These are phyloP conservation scores for Mrakia hoshinonis DNA, from an alignment of 768 basidiomycete species.

Conservation along the genomic window DNA sequence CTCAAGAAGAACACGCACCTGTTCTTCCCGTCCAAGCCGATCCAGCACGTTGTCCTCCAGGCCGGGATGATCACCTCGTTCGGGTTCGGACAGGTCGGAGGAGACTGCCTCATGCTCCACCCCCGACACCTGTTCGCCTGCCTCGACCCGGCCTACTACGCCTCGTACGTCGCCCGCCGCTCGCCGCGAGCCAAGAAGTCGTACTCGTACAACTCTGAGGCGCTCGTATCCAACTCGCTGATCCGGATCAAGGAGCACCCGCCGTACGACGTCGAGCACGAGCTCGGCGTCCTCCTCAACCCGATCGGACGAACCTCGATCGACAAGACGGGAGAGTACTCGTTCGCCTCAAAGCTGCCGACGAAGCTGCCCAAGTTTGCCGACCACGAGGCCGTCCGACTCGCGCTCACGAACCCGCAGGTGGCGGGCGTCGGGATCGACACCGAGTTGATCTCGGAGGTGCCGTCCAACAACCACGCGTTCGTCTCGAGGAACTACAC, in stretches of 20 bases:
- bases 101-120: conserved; percentile 75
- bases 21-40: conserved; percentile 95
- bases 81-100: conserved; percentile 50
- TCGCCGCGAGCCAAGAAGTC: conserved; percentile 51
- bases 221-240: conserved; percentile 87
- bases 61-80: conserved; percentile 42
- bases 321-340: conserved; percentile 77
- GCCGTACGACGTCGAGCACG: conserved; percentile 77
- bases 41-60: conserved; percentile 80
- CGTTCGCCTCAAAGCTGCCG: conserved; percentile 60
- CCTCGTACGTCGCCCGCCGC: conserved; percentile 57
- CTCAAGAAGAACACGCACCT: conserved; percentile 82
- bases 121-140: conserved; percentile 84
- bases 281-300: conserved; percentile 79
- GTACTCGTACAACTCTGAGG: conserved; percentile 60
- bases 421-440: conserved; percentile 64
- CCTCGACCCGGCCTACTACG: conserved; percentile 67
- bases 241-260: conserved; percentile 92
- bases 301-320: conserved; percentile 66
- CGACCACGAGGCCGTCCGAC: conserved; percentile 22
- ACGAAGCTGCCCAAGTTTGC: conserved; percentile 36
- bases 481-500: conserved; percentile 93
- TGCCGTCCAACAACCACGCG: conserved; percentile 77
- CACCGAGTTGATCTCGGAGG: conserved; percentile 78
- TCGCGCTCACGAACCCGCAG: conserved; percentile 21